Conservation (phyloP, 2,329 filamentous ascomycete species). For the Niveomyces coronatus region DNA sequence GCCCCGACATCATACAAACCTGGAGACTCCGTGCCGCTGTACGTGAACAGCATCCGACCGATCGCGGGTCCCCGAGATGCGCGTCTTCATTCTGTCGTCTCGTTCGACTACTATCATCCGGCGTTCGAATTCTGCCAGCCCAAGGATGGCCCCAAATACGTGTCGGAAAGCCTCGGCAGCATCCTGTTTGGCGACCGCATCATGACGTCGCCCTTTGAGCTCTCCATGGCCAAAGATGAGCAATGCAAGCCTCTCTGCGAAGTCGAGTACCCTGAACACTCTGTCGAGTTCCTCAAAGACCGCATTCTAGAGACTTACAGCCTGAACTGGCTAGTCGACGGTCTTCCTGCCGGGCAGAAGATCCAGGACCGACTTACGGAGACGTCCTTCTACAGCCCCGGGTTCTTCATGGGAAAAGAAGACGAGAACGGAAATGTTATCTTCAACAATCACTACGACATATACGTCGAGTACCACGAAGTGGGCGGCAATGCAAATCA, state of each 20-base stretch:
- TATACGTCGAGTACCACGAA: conserved; percentile 83
- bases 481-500: conserved; percentile 55
- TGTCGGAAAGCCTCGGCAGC: conserved; percentile 77
- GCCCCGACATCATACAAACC: conserved; percentile 84
- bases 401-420: conserved; percentile 64
- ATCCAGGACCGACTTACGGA: conserved; percentile 67
- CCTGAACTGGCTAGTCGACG: conserved; percentile 92
- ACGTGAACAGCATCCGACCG: conserved; percentile 88
- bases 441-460: conserved; percentile 95
- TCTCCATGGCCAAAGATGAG: conserved; percentile 80
- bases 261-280: conserved; percentile 50
- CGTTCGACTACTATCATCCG: conserved; percentile 91
- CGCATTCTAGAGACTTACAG: conserved; percentile 81
- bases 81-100: conserved; percentile 81
- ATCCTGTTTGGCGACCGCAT: conserved; percentile 97
- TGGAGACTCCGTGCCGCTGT: conserved; percentile 71
- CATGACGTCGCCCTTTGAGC: conserved; percentile 87
- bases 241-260: conserved; percentile 71
- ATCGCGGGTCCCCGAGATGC: conserved; percentile 67
- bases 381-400: conserved; percentile 79
- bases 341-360: conserved; percentile 79
- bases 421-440: conserved; percentile 45
- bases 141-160: conserved; percentile 61
- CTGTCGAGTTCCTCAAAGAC: conserved; percentile 70
- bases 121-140: conserved; percentile 84